Conservation (phyloP, 257 asterid species). For the Phtheirospermum japonicum region DNA sequence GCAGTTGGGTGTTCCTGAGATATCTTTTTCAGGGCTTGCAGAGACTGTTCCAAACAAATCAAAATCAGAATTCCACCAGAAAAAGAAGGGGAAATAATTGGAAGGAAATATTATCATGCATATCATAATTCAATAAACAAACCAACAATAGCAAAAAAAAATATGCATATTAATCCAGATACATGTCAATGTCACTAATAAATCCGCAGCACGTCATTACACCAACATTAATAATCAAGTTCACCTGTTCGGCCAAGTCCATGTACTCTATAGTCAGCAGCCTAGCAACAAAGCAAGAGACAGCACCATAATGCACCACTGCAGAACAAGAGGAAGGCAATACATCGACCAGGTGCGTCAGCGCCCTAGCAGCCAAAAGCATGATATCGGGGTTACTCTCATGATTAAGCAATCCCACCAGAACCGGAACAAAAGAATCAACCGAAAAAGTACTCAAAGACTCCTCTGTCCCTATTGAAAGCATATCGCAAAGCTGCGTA, state of each 20-base stretch:
- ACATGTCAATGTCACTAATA: not conserved
- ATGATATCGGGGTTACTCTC: slow-evolving; percentile 93
- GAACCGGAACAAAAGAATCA: slow-evolving; percentile 95
- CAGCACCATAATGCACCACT: slow-evolving; percentile 98
- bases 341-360: slow-evolving; percentile 96
- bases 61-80: slow-evolving; percentile 14
- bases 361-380: slow-evolving; percentile 98
- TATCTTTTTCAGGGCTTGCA: slow-evolving; percentile 98
- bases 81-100: not conserved
- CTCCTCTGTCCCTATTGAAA: slow-evolving; percentile 93
- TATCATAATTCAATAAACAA: slow-evolving; percentile 1
- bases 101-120: not conserved
- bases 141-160: not conserved
- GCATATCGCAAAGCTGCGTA: slow-evolving; percentile 92
- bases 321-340: slow-evolving; percentile 95
- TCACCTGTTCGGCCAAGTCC: slow-evolving; percentile 99
- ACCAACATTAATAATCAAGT: slow-evolving; percentile 15
- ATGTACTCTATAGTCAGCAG: slow-evolving; percentile 92
- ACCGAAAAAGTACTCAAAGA: slow-evolving; percentile 90
- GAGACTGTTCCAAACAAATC: slow-evolving; percentile 55
- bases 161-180: not conserved
- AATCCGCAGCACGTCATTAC: slow-evolving; percentile 1
- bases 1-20: slow-evolving; percentile 99
- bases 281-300: slow-evolving; percentile 88
- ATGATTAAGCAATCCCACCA: slow-evolving; percentile 87